These are phyloP conservation scores for Drosera capensis DNA, from an alignment of 148 eudicot genomes.

Conservation along the genomic window DNA sequence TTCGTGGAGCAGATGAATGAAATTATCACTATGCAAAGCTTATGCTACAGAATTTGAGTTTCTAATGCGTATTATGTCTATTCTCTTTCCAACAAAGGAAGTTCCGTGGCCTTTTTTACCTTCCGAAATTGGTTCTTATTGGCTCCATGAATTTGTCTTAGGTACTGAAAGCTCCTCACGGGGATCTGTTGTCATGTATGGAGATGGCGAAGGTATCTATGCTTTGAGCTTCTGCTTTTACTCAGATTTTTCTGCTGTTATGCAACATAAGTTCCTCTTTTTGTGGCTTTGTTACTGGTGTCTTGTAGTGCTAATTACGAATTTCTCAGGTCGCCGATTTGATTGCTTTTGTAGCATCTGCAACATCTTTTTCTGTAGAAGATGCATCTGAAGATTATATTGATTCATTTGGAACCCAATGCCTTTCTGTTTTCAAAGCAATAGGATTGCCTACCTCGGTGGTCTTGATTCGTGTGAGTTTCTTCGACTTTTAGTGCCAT, in stretches of 20 bases:
- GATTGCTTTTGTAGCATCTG: slow-evolving; percentile 88
- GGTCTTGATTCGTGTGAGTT: slow-evolving; percentile 76
- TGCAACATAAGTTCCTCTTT: background rate
- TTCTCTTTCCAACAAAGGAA: too few species aligned
- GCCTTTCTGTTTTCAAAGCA: slow-evolving; percentile 81
- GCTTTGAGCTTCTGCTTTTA: background rate
- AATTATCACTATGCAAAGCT: too few species aligned
- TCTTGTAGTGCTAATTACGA: background rate
- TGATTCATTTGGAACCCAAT: slow-evolving; percentile 83
- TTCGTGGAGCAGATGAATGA: too few species aligned
- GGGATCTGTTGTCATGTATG: slow-evolving; percentile 71
- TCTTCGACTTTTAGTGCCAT: background rate
- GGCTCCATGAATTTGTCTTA: too few species aligned
- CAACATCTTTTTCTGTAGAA: slow-evolving; percentile 35
- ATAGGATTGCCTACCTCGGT: slow-evolving; percentile 76
- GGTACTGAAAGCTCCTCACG: slow-evolving; percentile 92
- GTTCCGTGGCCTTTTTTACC: too few species aligned
- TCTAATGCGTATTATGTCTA: too few species aligned
- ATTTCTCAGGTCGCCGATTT: slow-evolving; percentile 72
- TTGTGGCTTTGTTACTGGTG: background rate
- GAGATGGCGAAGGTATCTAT: slow-evolving; percentile 83
- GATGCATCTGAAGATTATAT: slow-evolving; percentile 36
- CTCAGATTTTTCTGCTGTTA: background rate
- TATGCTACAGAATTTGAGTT: too few species aligned
- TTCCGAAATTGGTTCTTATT: background rate